Evolutionary conservation across 2,329 filamentous ascomycete species (phyloP), one percentile per base, ranked within the genome.

Genomic region (Diplodia mutila): DNA sequence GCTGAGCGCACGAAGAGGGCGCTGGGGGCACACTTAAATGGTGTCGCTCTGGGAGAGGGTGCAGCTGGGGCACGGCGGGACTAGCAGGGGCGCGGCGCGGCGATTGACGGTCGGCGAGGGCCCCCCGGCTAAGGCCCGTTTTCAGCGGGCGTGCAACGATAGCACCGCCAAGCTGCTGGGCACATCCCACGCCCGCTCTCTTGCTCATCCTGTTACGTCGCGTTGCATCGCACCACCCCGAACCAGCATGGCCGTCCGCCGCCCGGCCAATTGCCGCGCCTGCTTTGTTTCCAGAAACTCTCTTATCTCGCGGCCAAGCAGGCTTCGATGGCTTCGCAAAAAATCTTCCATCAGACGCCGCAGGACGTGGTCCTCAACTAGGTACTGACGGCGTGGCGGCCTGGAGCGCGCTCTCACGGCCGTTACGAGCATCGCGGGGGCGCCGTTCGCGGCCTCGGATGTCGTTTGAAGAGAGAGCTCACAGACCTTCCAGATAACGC

Each of bases 401-500:
- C 52, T 18, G 11, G 34, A 34, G 52, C 52, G 16, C 2, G 6
- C 32, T 16, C 29, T 37, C 59, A 51, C 59, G 59, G 59, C 59
- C 59, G 59, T 51, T 63, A 37, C 42, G 12, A 51, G 59, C 42
- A 37, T 25, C 42, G 34, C 46, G 46, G 42, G 29, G 46, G 59
- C 59, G 59, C 59, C 59, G 59, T 52, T 63, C 59, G 59, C 59
- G 46, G 59, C 59, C n/a, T 12, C n/a, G 27, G 12, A n/a, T 4
- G 6, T 48, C 39, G 57, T 61, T 61, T 61, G 46, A n/a, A 61
- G 57, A 42, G 61, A n/a, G 46, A 25, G 61, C 49, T 27, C 52
- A 37, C 39, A 57, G 64, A 66, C 64, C 64, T 66, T 57, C 64
- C 64, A 49, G 64, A 66, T 66, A 66, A 66, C 52, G 53, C 52